Conservation (phyloP, 2,329 filamentous ascomycete species). For the Decorospora gaudefroyi region DNA sequence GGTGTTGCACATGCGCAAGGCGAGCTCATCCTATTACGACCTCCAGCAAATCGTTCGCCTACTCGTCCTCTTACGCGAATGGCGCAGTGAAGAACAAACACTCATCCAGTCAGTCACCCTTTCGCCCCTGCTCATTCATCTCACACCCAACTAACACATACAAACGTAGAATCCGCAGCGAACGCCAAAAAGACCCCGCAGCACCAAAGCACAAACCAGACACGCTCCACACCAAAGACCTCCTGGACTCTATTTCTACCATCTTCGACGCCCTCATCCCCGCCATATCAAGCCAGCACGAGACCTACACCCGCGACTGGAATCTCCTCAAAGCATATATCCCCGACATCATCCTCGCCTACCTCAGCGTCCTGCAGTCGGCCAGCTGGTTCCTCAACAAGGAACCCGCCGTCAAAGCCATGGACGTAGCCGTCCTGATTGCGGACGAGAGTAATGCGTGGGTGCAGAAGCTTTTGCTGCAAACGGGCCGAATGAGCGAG, state of each 20-base stretch:
- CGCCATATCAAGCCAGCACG: conserved; percentile 16
- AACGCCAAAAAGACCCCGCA: conserved; percentile 16
- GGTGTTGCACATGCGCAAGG: conserved; percentile 29
- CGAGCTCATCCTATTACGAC: conserved; percentile 48
- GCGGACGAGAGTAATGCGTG: conserved; percentile 53
- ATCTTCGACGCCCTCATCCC: conserved; percentile 46
- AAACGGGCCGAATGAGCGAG: conserved; percentile 52
- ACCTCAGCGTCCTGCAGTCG: conserved; percentile 78
- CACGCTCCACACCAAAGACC: conserved; percentile 43
- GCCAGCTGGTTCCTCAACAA: conserved; percentile 74
- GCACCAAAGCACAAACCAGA: conserved; percentile 23
- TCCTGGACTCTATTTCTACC: conserved; percentile 48
- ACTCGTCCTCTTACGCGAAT: conserved; percentile 51
- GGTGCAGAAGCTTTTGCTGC: conserved; percentile 47
- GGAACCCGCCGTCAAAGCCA: conserved; percentile 77
- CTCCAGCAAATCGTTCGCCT: conserved; percentile 51
- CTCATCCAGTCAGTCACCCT: conserved; percentile 39
- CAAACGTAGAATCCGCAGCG: conserved; percentile 14
- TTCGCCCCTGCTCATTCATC: not conserved
- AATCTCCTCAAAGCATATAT: conserved; percentile 77
- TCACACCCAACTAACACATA: conserved; percentile 13
- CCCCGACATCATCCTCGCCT: conserved; percentile 83
- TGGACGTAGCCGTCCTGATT: conserved; percentile 79
- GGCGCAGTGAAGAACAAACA: conserved; percentile 50
- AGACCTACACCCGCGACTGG: conserved; percentile 55